phyloP scores from a whole-genome alignment of 192 early-diverging fungal species.

The Piromyces finnis region DNA sequence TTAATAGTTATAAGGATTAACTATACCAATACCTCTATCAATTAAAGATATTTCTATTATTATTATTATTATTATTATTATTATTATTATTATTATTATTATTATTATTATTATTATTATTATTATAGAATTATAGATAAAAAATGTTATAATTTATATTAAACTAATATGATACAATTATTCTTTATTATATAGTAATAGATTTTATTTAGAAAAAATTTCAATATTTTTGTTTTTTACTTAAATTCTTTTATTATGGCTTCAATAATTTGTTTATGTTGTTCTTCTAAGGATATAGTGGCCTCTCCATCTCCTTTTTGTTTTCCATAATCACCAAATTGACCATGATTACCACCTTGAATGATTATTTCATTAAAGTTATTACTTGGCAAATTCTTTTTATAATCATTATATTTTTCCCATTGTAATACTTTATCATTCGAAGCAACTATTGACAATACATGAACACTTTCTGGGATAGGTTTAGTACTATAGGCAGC shows the following conservation, averaged over 20 bases:
- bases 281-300: not conserved
- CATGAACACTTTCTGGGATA: not conserved
- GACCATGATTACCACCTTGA: not conserved
- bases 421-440: not conserved
- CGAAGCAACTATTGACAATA: not conserved
- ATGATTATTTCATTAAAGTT: not conserved
- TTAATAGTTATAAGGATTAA: no score
- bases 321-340: not conserved
- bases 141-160: no score
- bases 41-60: no score
- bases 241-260: not conserved
- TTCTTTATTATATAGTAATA: no score
- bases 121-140: no score
- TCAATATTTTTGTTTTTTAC: no score
- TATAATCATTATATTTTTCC: not conserved
- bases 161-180: no score
- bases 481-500: not conserved
- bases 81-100: no score
- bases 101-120: no score
- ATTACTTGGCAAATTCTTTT: not conserved
- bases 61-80: no score
- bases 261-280: not conserved
- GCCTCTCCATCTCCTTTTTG: not conserved
- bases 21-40: no score
- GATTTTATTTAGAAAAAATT: no score